Evolutionary conservation across 352 stramenopile species (phyloP).

Genomic region (Phytophthora litchii): DNA sequence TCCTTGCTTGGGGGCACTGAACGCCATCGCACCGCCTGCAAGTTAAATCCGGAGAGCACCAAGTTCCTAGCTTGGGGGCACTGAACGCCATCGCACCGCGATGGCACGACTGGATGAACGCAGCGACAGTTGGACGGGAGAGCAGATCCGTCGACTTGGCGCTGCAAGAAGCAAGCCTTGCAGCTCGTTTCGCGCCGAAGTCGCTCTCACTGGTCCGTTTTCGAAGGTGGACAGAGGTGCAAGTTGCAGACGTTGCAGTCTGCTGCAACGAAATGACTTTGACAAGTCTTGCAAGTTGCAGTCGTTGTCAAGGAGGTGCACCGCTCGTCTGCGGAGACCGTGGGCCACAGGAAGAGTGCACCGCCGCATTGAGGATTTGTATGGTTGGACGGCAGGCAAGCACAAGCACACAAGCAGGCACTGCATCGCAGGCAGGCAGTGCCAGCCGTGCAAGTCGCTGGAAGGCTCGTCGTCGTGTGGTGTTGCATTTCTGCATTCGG

Average conservation of each 20-base stretch:
- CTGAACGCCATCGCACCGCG: slow-evolving; percentile 1
- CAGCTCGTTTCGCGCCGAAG: too few relatives aligned
- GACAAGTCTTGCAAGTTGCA: too few relatives aligned
- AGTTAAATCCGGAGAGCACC: not conserved
- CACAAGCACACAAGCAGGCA: too few relatives aligned
- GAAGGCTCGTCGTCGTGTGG: slow-evolving; percentile 2
- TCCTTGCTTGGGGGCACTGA: not conserved
- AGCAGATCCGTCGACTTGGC: too few relatives aligned
- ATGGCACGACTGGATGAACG: slow-evolving; percentile 1
- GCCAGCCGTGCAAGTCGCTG: not conserved
- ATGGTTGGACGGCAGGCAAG: too few relatives aligned
- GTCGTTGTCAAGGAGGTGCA: not conserved
- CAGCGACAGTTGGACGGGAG: not conserved
- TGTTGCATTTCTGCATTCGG: slow-evolving; percentile 6
- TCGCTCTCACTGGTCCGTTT: slow-evolving; percentile 12
- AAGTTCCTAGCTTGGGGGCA: not conserved
- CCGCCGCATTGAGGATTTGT: not conserved
- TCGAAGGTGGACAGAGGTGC: not conserved
- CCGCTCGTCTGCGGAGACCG: slow-evolving; percentile 10
- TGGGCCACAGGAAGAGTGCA: slow-evolving; percentile 3
- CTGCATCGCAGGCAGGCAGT: not conserved
- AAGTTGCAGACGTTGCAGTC: not conserved
- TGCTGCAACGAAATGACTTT: too few relatives aligned
- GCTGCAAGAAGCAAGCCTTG: too few relatives aligned
- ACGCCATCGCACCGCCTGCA: slow-evolving; percentile 1